These are phyloP conservation scores for Gossypium gossypioides DNA, from an alignment of 441 rosid genomes.

Conservation along the genomic window DNA sequence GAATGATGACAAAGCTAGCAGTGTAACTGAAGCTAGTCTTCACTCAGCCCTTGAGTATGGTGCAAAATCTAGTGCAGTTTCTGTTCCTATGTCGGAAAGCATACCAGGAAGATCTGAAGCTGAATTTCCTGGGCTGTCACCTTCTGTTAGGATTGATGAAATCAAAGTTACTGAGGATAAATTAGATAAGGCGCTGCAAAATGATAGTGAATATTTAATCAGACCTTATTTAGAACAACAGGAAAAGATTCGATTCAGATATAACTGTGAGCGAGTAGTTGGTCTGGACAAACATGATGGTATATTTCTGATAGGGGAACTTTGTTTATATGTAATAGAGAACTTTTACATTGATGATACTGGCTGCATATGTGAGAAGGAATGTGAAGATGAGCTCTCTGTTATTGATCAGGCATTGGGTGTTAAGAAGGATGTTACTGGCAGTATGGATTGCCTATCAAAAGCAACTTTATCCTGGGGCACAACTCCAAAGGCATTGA, in stretches of 20 bases:
- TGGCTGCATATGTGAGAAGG: slow-evolving; percentile 94
- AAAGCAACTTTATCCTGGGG: slow-evolving; percentile 79
- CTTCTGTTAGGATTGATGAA: slow-evolving; percentile 60
- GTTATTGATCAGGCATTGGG: slow-evolving; percentile 99
- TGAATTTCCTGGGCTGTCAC: slow-evolving; percentile 76
- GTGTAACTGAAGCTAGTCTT: slow-evolving; percentile 65
- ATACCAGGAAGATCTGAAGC: slow-evolving; percentile 62
- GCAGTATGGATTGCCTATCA: slow-evolving; percentile 76
- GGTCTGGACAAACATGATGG: slow-evolving; percentile 99
- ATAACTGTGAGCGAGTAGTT: slow-evolving; percentile 93
- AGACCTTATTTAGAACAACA: slow-evolving; percentile 94
- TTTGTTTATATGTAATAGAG: slow-evolving; percentile 84
- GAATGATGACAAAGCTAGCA: slow-evolving; percentile 64
- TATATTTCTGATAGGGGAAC: slow-evolving; percentile 90
- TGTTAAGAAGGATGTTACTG: slow-evolving; percentile 75
- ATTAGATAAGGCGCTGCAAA: slow-evolving; percentile 79
- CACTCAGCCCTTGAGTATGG: slow-evolving; percentile 92
- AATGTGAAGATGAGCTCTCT: slow-evolving; percentile 94
- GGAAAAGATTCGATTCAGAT: slow-evolving; percentile 85
- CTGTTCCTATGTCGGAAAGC: slow-evolving; percentile 70
- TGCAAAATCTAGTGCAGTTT: slow-evolving; percentile 65
- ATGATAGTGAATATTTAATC: slow-evolving; percentile 95
- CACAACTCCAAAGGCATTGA: slow-evolving; percentile 47
- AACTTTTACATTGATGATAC: slow-evolving; percentile 80
- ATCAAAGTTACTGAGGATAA: slow-evolving; percentile 52